phyloP scores from a whole-genome alignment of 768 basidiomycete species.

The Russula virescens region DNA sequence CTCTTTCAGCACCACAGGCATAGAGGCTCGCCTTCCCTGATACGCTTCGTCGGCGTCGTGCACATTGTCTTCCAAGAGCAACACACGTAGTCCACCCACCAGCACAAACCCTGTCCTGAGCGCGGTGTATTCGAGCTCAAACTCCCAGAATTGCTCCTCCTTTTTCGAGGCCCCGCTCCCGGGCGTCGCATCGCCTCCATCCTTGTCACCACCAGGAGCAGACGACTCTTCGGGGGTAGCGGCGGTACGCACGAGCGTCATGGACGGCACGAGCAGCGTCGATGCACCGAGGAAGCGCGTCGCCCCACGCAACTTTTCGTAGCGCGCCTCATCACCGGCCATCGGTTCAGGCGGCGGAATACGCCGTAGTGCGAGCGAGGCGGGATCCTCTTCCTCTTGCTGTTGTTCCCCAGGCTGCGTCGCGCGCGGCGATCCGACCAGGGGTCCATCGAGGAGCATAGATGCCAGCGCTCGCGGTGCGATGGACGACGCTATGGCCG shows the following conservation, averaged over 20 bases:
- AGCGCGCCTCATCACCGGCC: slow-evolving; percentile 14
- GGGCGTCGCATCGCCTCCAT: slow-evolving; percentile 24
- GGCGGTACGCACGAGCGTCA: slow-evolving; percentile 28
- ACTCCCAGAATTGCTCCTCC: slow-evolving; percentile 41
- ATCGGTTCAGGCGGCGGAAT: slow-evolving; percentile 15
- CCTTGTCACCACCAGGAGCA: background rate
- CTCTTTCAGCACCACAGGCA: slow-evolving; percentile 51
- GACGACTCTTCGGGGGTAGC: background rate
- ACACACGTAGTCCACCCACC: slow-evolving; percentile 65
- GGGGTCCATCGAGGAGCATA: slow-evolving; percentile 8
- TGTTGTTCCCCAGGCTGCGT: slow-evolving; percentile 1
- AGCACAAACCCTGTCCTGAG: slow-evolving; percentile 51
- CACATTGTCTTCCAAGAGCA: slow-evolving; percentile 54
- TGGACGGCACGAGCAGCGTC: slow-evolving; percentile 39
- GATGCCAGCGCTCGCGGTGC: background rate
- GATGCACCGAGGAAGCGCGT: slow-evolving; percentile 44
- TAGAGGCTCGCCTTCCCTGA: slow-evolving; percentile 22
- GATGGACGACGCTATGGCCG: slow-evolving; percentile 6
- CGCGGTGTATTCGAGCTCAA: slow-evolving; percentile 59
- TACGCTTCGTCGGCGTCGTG: slow-evolving; percentile 32
- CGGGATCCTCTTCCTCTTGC: background rate
- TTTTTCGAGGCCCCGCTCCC: background rate
- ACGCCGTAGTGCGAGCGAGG: background rate
- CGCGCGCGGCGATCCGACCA: slow-evolving; percentile 20
- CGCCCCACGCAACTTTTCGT: slow-evolving; percentile 14